phyloP scores from a whole-genome alignment of 345 rosid species.

The Populus ilicifolia region DNA sequence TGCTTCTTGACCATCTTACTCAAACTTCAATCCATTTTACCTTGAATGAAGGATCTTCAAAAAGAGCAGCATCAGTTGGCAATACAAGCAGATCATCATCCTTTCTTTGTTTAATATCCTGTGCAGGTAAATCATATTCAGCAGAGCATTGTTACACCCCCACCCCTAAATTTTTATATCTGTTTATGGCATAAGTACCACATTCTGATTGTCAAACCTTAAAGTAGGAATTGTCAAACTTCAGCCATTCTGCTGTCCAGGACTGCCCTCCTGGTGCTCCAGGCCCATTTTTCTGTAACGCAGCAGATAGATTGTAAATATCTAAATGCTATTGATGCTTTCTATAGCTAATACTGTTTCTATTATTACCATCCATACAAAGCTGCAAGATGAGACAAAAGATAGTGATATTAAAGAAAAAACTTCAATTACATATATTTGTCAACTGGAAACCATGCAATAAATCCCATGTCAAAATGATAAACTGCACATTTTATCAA shows the following conservation, averaged over 20 bases:
- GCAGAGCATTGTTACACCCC: slow-evolving; percentile 3
- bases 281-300: slow-evolving; percentile 80
- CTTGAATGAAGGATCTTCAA: slow-evolving; percentile 92
- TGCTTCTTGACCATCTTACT: not conserved
- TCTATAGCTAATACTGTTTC: not conserved
- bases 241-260: slow-evolving; percentile 93
- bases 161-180: not conserved
- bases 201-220: slow-evolving; percentile 53
- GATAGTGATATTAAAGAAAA: not conserved
- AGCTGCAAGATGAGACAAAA: not conserved
- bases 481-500: not conserved
- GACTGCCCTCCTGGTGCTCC: slow-evolving; percentile 99
- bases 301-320: slow-evolving; percentile 15
- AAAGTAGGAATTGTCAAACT: slow-evolving; percentile 93
- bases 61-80: slow-evolving; percentile 90
- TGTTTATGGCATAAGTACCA: not conserved
- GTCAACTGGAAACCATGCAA: not conserved
- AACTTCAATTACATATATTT: not conserved
- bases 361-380: not conserved
- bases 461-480: not conserved
- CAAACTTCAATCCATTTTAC: slow-evolving; percentile 29
- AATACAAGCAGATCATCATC: slow-evolving; percentile 79
- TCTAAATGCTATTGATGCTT: not conserved
- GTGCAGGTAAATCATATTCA: slow-evolving; percentile 17
- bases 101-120: slow-evolving; percentile 74